Conservation (phyloP, 768 basidiomycete genomes). For the Suillus fuscotomentosus region DNA sequence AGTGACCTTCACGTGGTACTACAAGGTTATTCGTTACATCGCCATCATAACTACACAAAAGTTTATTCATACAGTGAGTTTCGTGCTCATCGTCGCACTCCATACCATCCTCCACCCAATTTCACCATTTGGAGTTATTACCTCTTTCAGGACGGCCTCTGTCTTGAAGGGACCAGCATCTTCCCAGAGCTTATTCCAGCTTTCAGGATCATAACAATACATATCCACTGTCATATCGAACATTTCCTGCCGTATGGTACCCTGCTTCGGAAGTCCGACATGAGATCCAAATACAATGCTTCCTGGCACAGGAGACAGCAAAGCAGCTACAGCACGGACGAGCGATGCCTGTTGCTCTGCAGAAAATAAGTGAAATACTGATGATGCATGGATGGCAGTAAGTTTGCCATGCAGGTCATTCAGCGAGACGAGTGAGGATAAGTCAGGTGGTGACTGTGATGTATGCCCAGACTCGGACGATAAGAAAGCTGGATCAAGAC, state of each 20-base stretch:
- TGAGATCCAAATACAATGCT: conserved; percentile 32
- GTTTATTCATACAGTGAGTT: no score
- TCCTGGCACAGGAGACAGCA: conserved; percentile 27
- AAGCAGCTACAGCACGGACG: conserved; percentile 18
- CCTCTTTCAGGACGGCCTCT: conserved; percentile 19
- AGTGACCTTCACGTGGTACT: no score
- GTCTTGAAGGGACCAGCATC: conserved; percentile 23
- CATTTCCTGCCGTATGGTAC: not conserved
- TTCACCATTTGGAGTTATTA: not conserved
- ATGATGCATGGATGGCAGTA: conserved; percentile 47
- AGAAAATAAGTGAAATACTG: conserved; percentile 41
- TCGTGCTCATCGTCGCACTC: conserved; percentile 15
- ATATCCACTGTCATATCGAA: conserved; percentile 9
- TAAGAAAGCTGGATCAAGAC: conserved; percentile 46
- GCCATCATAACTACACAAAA: no score
- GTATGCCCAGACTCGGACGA: conserved; percentile 22
- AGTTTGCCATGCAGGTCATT: conserved; percentile 45
- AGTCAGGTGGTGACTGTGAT: conserved; percentile 15
- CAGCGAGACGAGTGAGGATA: conserved; percentile 38
- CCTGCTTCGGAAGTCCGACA: conserved; percentile 13
- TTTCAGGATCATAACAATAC: conserved; percentile 26
- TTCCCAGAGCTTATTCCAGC: conserved; percentile 28
- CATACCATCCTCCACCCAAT: conserved; percentile 14
- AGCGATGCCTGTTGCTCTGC: not conserved
- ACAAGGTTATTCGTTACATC: no score